Conservation (phyloP, 306 rosid species). For the Gastrolobium bilobum region DNA sequence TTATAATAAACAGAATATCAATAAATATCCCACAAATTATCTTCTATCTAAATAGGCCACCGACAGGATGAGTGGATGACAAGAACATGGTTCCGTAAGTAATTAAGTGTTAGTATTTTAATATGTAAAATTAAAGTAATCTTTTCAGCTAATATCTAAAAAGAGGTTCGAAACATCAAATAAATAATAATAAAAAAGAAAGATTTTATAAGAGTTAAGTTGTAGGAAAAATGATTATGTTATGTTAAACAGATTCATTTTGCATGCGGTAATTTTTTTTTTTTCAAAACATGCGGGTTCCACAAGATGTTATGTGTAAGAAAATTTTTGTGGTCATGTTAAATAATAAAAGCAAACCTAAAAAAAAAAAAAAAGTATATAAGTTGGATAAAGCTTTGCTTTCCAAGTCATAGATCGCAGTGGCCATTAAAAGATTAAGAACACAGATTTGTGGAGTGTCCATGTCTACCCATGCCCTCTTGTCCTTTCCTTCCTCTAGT, state of each 20-base stretch:
- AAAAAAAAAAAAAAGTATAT: too few relatives aligned
- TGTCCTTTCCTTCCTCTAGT: neutral
- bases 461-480: neutral
- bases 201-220: too few relatives aligned
- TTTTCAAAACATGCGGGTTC: too few relatives aligned
- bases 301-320: too few relatives aligned
- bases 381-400: conserved; percentile 5
- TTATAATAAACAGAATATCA: too few relatives aligned
- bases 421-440: neutral
- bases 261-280: too few relatives aligned
- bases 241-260: too few relatives aligned
- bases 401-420: neutral
- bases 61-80: neutral
- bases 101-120: neutral
- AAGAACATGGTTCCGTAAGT: neutral
- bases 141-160: neutral
- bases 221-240: too few relatives aligned
- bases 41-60: neutral
- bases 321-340: too few relatives aligned
- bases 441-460: conserved; percentile 8
- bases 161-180: neutral
- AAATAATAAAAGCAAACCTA: too few relatives aligned
- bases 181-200: neutral
- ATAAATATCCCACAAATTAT: neutral
- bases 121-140: neutral